These are phyloP conservation scores for Bipolaris oryzae DNA, from an alignment of 2,329 filamentous ascomycete genomes.

Conservation along the genomic window DNA sequence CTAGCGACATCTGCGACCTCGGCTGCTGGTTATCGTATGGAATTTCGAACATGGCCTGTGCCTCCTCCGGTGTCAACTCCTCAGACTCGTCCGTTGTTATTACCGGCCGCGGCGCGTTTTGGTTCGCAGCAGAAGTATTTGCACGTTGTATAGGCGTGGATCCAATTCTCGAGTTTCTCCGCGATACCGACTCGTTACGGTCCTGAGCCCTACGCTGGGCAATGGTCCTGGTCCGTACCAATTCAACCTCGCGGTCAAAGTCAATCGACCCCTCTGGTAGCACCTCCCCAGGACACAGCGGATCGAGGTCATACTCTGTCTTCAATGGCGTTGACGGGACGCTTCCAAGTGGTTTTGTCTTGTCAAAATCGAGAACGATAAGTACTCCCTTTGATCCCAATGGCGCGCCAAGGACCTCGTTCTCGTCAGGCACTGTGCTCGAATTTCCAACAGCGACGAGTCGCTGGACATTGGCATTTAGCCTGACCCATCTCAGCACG, in stretches of 20 bases:
- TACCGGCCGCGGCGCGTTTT: slow-evolving; percentile 24
- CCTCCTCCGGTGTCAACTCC: slow-evolving; percentile 43
- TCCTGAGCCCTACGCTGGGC: slow-evolving; percentile 46
- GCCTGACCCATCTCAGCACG: slow-evolving; percentile 45
- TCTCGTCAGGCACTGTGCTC: slow-evolving; percentile 29
- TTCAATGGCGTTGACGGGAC: slow-evolving; percentile 34
- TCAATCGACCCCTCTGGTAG: slow-evolving; percentile 49
- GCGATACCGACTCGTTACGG: slow-evolving; percentile 21
- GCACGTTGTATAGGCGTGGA: slow-evolving; percentile 37
- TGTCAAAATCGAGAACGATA: slow-evolving; percentile 49
- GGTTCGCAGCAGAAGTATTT: slow-evolving; percentile 34
- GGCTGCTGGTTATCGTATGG: slow-evolving; percentile 51
- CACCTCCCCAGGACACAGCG: slow-evolving; percentile 45
- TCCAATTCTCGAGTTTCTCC: slow-evolving; percentile 37
- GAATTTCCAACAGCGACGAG: slow-evolving; percentile 49
- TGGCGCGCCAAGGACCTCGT: slow-evolving; percentile 34
- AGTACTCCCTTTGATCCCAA: slow-evolving; percentile 46
- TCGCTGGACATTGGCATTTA: slow-evolving; percentile 39
- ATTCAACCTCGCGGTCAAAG: slow-evolving; percentile 50
- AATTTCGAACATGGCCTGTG: slow-evolving; percentile 47
- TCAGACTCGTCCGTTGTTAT: slow-evolving; percentile 38
- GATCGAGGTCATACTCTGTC: slow-evolving; percentile 47
- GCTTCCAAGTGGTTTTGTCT: slow-evolving; percentile 29
- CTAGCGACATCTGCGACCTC: slow-evolving; percentile 47
- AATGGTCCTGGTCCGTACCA: slow-evolving; percentile 48